Percentiles rank a stretch among this genome's conserved stretches.
Conservation (phyloP, 2,329 filamentous ascomycete genomes). For the Fusarium multiceps region DNA sequence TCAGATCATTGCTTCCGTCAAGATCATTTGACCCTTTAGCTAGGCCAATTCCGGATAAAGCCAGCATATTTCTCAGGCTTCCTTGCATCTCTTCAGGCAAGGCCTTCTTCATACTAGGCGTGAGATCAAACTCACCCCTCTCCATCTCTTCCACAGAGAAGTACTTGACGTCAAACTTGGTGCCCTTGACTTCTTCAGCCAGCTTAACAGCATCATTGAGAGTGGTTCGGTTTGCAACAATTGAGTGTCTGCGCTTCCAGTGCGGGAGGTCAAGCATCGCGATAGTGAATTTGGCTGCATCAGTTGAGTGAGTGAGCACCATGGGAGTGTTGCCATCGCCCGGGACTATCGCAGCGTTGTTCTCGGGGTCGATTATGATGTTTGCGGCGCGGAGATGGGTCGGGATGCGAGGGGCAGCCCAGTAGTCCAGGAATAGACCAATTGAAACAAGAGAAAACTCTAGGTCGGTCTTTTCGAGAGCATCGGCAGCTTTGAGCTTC, state of each 20-base stretch:
- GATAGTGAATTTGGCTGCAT: background rate
- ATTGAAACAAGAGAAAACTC: background rate
- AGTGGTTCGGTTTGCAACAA: background rate
- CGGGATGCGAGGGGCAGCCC: background rate
- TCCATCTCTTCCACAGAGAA: background rate
- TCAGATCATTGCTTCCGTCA: accelerated
- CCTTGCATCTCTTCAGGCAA: background rate
- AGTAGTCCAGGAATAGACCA: background rate
- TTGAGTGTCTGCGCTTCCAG: background rate
- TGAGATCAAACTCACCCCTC: background rate
- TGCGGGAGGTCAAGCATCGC: background rate
- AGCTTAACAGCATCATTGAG: background rate
- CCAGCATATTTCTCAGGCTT: background rate
- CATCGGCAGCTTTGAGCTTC: background rate
- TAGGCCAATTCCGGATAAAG: background rate
- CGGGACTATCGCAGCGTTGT: background rate
- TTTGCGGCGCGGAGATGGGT: background rate
- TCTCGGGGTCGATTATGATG: background rate
- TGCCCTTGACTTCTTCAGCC: background rate
- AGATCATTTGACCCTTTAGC: background rate
- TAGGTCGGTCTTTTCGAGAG: background rate
- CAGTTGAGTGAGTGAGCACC: background rate
- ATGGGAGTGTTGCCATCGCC: background rate
- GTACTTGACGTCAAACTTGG: background rate
- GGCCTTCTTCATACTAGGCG: background rate